These are phyloP conservation scores for Acanthamoeba lenticulata DNA, from an alignment of 208 protist genomes.

Conservation along the genomic window DNA sequence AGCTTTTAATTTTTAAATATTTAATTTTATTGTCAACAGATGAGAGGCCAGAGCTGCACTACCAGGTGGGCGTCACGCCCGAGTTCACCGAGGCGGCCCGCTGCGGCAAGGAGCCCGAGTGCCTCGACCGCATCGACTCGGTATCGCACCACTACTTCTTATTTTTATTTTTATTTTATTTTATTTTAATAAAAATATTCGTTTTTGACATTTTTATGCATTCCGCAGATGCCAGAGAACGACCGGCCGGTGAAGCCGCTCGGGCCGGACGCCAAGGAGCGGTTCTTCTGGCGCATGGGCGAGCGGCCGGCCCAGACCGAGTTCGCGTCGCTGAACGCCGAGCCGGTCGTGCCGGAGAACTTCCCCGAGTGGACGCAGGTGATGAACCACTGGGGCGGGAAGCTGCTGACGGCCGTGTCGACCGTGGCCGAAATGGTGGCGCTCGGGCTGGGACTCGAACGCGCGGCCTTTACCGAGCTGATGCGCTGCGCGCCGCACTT, in stretches of 20 bases:
- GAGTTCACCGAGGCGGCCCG: constrained; percentile 76
- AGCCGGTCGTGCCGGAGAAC: not conserved
- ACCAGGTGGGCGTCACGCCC: constrained; percentile 85
- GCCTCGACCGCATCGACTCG: not conserved
- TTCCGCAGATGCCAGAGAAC: constrained; percentile 65
- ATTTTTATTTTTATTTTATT: not conserved
- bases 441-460: constrained; percentile 69
- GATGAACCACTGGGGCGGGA: constrained; percentile 77
- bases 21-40: constrained; percentile 62
- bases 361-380: constrained; percentile 69
- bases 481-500: constrained; percentile 84
- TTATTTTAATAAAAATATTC: not conserved
- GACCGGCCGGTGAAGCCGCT: constrained; percentile 71
- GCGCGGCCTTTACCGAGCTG: constrained; percentile 73
- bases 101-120: constrained; percentile 25
- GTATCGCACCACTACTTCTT: not conserved
- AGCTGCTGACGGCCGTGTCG: constrained; percentile 72
- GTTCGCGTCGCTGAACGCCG: constrained; percentile 81
- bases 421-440: constrained; percentile 80
- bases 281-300: constrained; percentile 88
- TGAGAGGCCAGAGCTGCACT: constrained; percentile 81
- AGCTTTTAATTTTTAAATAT: not conserved
- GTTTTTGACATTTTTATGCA: not conserved
- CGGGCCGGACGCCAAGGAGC: constrained; percentile 83
- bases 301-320: constrained; percentile 78